Evolutionary conservation across 2,329 filamentous ascomycete species (phyloP).

Genomic region (Xylariaceae sp.): DNA sequence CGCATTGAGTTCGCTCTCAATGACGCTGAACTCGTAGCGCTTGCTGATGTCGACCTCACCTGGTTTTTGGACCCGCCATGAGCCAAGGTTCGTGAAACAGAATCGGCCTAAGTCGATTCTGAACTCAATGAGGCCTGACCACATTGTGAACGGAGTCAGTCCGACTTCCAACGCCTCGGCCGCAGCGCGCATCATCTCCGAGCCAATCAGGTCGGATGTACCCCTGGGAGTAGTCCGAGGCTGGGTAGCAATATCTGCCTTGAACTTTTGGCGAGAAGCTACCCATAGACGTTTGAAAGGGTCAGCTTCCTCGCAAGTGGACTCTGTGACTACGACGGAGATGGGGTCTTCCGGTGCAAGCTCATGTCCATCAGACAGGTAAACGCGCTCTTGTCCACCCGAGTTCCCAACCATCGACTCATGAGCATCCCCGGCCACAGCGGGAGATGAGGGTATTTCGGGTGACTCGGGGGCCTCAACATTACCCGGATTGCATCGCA

Average conservation of each 20-base stretch:
- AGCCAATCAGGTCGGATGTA: no score
- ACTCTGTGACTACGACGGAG: not conserved
- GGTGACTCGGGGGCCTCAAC: not conserved
- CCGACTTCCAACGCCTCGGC: no score
- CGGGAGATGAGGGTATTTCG: no score
- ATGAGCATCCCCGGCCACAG: no score
- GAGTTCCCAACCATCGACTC: not conserved
- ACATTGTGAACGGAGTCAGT: slow-evolving; percentile 11
- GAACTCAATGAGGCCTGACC: slow-evolving; percentile 14
- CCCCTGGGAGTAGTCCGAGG: no score
- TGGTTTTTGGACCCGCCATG: slow-evolving; percentile 2
- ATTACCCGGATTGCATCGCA: slow-evolving; percentile 14
- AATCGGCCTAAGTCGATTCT: slow-evolving; percentile 16
- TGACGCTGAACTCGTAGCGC: slow-evolving; percentile 3
- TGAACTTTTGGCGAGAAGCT: not conserved
- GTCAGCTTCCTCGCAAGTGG: not conserved
- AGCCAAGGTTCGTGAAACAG: slow-evolving; percentile 13
- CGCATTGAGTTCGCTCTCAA: slow-evolving; percentile 11
- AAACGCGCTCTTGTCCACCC: not conserved
- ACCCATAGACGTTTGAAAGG: slow-evolving; percentile 14
- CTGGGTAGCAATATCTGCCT: no score
- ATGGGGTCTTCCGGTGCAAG: not conserved
- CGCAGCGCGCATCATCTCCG: no score
- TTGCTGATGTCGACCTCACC: slow-evolving; percentile 8
- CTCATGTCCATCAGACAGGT: not conserved